These are phyloP conservation scores for Nemania sp. DNA, from an alignment of 2,329 filamentous ascomycete species.

Conservation along the genomic window DNA sequence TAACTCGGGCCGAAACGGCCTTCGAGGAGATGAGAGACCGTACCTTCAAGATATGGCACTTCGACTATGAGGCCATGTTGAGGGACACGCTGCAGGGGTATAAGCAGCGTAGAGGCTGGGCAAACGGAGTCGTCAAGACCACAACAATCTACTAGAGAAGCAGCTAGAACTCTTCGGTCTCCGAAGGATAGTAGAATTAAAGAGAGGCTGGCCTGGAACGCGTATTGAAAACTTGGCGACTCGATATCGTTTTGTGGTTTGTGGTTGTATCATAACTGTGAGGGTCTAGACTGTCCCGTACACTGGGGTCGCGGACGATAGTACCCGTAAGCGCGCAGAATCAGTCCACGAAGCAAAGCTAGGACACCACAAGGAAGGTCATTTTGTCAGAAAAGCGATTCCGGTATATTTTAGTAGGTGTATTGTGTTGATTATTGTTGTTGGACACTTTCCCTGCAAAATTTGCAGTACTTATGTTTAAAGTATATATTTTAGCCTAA, in stretches of 20 bases:
- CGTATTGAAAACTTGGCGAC: slow-evolving; percentile 4
- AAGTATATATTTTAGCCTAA: too few relatives aligned
- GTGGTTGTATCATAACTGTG: background rate
- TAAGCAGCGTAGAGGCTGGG: slow-evolving; percentile 26
- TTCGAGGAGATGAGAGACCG: slow-evolving; percentile 43
- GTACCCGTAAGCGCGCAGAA: background rate
- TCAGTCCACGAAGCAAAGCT: slow-evolving; percentile 9
- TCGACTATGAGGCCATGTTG: slow-evolving; percentile 42
- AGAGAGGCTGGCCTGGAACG: slow-evolving; percentile 8
- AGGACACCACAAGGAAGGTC: background rate
- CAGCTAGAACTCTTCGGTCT: background rate
- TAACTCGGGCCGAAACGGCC: slow-evolving; percentile 42
- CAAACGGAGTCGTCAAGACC: slow-evolving; percentile 22
- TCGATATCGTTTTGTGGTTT: background rate
- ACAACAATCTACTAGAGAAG: slow-evolving; percentile 16
- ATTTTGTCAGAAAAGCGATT: background rate
- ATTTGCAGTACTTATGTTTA: too few relatives aligned
- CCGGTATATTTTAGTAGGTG: too few relatives aligned
- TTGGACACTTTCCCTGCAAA: too few relatives aligned
- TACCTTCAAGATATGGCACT: slow-evolving; percentile 43
- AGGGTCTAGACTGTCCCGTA: slow-evolving; percentile 4
- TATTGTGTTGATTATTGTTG: too few relatives aligned
- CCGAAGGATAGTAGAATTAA: background rate
- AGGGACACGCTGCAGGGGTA: slow-evolving; percentile 39
- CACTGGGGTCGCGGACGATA: background rate